These are phyloP conservation scores for Antrodiella citrinella DNA, from an alignment of 768 basidiomycete species.

Conservation along the genomic window DNA sequence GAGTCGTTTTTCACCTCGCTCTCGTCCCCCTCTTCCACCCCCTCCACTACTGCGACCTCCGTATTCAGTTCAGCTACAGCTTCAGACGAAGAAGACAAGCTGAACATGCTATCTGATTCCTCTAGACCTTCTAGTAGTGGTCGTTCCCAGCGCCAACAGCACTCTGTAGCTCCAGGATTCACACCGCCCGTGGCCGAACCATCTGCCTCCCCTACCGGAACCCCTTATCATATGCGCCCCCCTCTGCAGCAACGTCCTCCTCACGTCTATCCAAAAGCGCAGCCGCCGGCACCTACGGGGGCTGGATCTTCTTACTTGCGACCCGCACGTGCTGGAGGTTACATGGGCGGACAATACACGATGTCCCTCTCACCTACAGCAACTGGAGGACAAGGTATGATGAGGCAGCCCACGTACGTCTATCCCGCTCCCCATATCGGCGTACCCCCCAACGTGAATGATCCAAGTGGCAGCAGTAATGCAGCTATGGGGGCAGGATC, in stretches of 20 bases:
- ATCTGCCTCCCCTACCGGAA: background rate
- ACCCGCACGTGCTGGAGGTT: background rate
- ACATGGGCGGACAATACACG: background rate
- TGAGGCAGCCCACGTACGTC: background rate
- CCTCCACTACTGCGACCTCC: background rate
- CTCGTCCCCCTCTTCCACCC: background rate
- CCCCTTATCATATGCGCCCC: no score
- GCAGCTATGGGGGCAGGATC: background rate
- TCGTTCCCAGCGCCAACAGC: background rate
- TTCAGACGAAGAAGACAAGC: background rate
- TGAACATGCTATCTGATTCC: background rate
- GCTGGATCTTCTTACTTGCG: background rate
- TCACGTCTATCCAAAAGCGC: background rate
- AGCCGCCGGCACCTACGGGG: background rate
- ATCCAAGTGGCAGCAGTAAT: background rate
- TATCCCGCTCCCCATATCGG: background rate
- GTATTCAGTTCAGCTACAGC: background rate
- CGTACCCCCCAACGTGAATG: background rate
- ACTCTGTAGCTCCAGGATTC: background rate
- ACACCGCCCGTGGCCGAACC: background rate
- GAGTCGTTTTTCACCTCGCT: background rate
- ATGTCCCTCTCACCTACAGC: background rate
- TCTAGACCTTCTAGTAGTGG: background rate
- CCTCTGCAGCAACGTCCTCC: background rate
- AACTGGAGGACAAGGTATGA: background rate